Evolutionary conservation across 2,329 filamentous ascomycete genomes (phyloP), one percentile per base, ranked within the genome.

Genomic region (Neofusicoccum kwambonambiense): DNA sequence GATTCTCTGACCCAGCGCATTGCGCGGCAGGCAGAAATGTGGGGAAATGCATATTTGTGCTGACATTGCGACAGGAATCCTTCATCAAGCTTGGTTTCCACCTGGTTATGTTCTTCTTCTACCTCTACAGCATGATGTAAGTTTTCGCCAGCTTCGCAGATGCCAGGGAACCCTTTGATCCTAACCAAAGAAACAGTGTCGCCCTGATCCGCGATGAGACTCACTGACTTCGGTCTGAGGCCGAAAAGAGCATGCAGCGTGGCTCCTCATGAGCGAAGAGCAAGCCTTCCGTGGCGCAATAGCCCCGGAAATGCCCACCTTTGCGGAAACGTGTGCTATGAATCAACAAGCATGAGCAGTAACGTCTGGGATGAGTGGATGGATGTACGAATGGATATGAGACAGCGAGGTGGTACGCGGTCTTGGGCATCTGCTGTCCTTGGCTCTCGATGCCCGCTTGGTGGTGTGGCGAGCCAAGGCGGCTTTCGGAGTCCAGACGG

Each of bases 71-170:
- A 13, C 70, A 97, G 93, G 95, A 99, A 87, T 98, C 95, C 0
- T 99, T 99, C 80, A 89, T 95, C 83, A 99, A 99, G 84, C 91
- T 99, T 49, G 95, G 94, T 64, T 99, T 99, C 86, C 95, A 99
- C 81, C 85, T 99, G 67, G 80, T 99, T 82, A 97, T 99, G 93
- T 99, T 99, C 87, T 99, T 99, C 89, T 99, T 98, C 87, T 99
- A 99, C 83, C 90, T 99, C 65, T 97, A 97, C 87, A 96, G 91
- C 89, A 96, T 95, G 91, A 95, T 95, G 63, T 65, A 35, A 52
- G 63, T 52, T n/a, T 35, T 34, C 41, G n/a, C 19, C 13, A 22
- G 45, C 19, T 39, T 9, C 37, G 35, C 27, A 39, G 6, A 27
- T 35, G 17, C 12, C 9, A 17, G 22, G 6, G 6, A 27, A 41